Conservation (phyloP, 306 rosid species). For the Elaeagnus macrophylla region DNA sequence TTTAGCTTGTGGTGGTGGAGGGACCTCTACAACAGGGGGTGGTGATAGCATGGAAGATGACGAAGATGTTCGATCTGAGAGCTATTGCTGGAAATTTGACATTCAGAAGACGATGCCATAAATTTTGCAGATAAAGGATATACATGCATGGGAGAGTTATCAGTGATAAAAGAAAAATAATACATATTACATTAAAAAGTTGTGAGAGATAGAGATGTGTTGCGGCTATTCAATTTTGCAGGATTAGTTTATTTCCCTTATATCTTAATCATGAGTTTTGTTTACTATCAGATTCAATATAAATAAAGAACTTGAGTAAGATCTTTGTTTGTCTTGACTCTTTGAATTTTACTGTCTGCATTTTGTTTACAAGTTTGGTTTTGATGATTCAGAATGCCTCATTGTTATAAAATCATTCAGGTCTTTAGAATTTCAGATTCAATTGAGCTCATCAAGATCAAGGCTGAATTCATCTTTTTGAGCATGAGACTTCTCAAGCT, state of each 20-base stretch:
- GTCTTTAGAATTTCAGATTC: neutral
- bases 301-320: constrained; percentile 28
- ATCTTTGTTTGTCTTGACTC: constrained; percentile 13
- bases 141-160: constrained; percentile 50
- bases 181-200: constrained; percentile 31
- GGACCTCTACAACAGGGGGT: constrained; percentile 48
- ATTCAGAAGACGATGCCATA: constrained; percentile 48
- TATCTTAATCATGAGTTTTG: constrained; percentile 31
- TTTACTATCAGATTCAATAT: constrained; percentile 12
- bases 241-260: constrained; percentile 46
- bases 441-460: neutral
- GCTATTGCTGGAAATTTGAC: constrained; percentile 64
- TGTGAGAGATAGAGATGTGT: constrained; percentile 14
- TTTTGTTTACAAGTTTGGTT: neutral
- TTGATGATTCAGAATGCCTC: neutral
- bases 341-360: neutral
- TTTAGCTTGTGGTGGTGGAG: constrained; percentile 41
- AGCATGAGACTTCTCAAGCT: neutral
- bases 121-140: constrained; percentile 67
- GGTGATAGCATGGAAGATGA: constrained; percentile 66
- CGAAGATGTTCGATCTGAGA: constrained; percentile 72
- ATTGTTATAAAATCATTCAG: neutral
- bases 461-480: neutral
- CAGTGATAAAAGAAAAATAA: constrained; percentile 30
- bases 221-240: constrained; percentile 57